These are phyloP conservation scores for Phialophora chinensis DNA, from an alignment of 2,329 filamentous ascomycete species.

Conservation along the genomic window DNA sequence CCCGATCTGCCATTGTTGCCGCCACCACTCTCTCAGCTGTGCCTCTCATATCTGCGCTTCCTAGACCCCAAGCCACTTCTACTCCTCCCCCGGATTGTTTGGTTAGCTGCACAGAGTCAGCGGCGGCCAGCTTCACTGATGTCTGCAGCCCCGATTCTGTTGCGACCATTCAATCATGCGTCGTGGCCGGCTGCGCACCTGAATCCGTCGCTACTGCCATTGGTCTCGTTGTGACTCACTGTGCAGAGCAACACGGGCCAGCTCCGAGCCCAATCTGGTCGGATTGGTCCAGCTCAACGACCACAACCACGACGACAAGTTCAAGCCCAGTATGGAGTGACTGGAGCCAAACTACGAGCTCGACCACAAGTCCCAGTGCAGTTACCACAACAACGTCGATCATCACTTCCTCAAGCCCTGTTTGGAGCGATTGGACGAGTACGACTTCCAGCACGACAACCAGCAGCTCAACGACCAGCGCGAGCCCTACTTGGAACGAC, in stretches of 20 bases:
- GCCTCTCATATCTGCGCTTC: slow-evolving; percentile 14
- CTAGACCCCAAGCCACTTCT: slow-evolving; percentile 8
- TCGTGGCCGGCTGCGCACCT: slow-evolving; percentile 2
- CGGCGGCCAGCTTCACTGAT: not conserved
- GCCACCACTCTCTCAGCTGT: slow-evolving; percentile 16
- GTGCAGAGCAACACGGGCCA: slow-evolving; percentile 11
- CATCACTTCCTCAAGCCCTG: not conserved
- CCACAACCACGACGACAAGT: not conserved
- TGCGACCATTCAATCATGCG: slow-evolving; percentile 10
- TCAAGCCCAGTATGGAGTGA: not conserved
- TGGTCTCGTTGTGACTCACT: slow-evolving; percentile 7
- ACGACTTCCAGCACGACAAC: not conserved
- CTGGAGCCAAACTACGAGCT: not conserved
- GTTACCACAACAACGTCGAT: not conserved
- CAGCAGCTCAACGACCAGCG: not conserved
- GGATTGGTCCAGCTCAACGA: slow-evolving; percentile 1
- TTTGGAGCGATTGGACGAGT: not conserved
- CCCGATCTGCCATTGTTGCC: slow-evolving; percentile 18
- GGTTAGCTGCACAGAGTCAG: not conserved
- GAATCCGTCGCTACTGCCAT: slow-evolving; percentile 2
- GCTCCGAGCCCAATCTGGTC: not conserved
- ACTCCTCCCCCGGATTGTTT: not conserved
- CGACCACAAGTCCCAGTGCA: not conserved
- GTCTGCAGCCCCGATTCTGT: slow-evolving; percentile 15
- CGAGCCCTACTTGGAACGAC: not conserved